Evolutionary conservation across 768 basidiomycete species (phyloP).

Genomic region (Termitomyces sp.): DNA sequence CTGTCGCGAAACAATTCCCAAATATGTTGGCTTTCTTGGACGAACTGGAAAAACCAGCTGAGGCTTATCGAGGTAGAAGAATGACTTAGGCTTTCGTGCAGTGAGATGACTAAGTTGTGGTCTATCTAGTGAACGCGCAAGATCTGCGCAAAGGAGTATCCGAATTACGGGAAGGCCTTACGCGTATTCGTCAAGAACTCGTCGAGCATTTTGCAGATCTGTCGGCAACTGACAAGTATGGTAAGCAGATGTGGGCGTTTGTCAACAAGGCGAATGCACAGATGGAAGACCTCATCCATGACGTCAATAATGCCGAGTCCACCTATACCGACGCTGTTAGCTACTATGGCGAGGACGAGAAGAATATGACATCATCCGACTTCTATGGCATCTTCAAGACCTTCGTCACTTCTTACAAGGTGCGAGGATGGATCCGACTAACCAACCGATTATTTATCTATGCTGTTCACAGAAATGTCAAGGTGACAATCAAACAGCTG

Average conservation of each 20-base stretch:
- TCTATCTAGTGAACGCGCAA: conserved; percentile 69
- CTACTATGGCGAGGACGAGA: conserved; percentile 94
- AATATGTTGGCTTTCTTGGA: conserved; percentile 86
- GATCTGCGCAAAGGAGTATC: conserved; percentile 77
- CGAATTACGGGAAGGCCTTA: conserved; percentile 76
- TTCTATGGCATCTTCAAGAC: conserved; percentile 98
- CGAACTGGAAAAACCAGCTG: conserved; percentile 85
- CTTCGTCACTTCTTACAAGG: conserved; percentile 91
- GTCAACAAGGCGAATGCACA: conserved; percentile 70
- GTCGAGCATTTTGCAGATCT: conserved; percentile 76
- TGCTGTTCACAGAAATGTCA: conserved; percentile 75
- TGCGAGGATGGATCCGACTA: conserved; percentile 22
- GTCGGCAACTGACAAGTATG: conserved; percentile 73
- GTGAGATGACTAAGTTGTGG: conserved; percentile 11
- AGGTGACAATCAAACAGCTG: conserved; percentile 68
- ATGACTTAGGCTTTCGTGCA: not conserved
- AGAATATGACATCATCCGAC: conserved; percentile 80
- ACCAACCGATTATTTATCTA: conserved; percentile 3
- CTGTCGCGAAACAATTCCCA: conserved; percentile 83
- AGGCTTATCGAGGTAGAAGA: conserved; percentile 82
- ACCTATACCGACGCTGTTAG: conserved; percentile 82
- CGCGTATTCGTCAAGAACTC: conserved; percentile 76
- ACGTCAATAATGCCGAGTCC: conserved; percentile 82
- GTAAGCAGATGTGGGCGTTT: conserved; percentile 91
- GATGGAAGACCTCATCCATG: conserved; percentile 82